phyloP scores from a whole-genome alignment of 345 rosid genomes.

The Rhizophora mangle region DNA sequence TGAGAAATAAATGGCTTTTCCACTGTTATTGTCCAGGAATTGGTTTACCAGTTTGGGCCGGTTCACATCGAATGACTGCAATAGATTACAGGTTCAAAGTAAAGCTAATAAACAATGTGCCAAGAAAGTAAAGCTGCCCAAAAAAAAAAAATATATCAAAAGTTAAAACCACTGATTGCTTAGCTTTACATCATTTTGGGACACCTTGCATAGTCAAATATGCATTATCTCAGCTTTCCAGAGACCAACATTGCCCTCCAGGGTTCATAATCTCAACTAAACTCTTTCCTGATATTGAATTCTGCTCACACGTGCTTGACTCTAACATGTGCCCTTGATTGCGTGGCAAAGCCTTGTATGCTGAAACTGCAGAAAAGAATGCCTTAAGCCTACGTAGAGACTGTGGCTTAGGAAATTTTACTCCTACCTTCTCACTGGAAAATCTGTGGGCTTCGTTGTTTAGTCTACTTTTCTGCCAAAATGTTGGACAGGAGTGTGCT shows the following conservation, averaged over 20 bases:
- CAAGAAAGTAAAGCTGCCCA: neutral
- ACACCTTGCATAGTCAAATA: neutral
- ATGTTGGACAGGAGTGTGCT: slow-evolving; percentile 1
- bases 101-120: neutral
- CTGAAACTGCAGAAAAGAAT: neutral
- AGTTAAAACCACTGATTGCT: neutral
- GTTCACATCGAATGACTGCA: too few species aligned
- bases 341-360: neutral
- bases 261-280: neutral
- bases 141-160: neutral
- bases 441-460: neutral
- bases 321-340: neutral
- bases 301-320: neutral
- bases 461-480: slow-evolving; percentile 1
- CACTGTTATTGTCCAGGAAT: neutral
- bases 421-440: slow-evolving; percentile 1
- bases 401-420: neutral
- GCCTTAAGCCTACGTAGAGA: neutral
- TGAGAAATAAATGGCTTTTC: neutral
- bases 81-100: neutral
- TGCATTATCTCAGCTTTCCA: neutral
- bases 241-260: neutral
- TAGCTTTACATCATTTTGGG: neutral
- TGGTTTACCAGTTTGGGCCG: too few species aligned
- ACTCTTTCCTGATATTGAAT: neutral